Conservation (phyloP, 2,329 filamentous ascomycete species). For the Ustulina deusta region DNA sequence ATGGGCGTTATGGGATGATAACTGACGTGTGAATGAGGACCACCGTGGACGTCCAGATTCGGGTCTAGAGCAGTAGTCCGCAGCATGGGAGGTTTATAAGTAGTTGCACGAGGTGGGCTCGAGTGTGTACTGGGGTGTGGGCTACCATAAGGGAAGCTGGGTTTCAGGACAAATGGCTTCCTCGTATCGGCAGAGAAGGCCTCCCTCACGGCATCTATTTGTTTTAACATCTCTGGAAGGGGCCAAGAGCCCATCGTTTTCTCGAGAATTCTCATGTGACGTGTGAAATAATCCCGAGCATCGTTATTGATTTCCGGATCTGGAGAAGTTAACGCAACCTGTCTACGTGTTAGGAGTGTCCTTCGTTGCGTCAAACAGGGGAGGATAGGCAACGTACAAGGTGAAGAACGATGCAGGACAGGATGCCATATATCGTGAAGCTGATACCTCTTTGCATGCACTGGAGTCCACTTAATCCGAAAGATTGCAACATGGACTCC, state of each 20-base stretch:
- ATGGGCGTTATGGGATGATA: conserved; percentile 85
- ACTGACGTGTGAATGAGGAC: conserved; percentile 71
- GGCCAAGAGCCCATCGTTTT: conserved; percentile 85
- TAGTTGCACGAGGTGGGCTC: conserved; percentile 70
- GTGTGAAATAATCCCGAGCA: conserved; percentile 87
- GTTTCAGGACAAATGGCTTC: conserved; percentile 89
- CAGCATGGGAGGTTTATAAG: conserved; percentile 62
- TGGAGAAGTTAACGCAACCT: conserved; percentile 94
- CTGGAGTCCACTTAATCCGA: conserved; percentile 82
- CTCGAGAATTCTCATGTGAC: conserved; percentile 94
- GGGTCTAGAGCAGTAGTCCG: conserved; percentile 65
- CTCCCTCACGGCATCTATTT: conserved; percentile 88
- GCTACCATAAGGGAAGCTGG: conserved; percentile 87
- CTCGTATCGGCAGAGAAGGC: conserved; percentile 89
- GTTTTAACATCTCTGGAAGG: conserved; percentile 88
- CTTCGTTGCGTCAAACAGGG: conserved; percentile 12
- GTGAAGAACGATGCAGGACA: conserved; percentile 93
- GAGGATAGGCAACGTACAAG: conserved; percentile 71
- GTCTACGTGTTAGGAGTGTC: conserved; percentile 39
- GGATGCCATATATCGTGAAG: conserved; percentile 91
- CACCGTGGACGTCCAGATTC: conserved; percentile 65
- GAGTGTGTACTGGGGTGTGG: conserved; percentile 73
- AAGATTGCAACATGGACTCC: conserved; percentile 81
- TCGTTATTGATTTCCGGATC: conserved; percentile 88
- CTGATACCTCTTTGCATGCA: conserved; percentile 96